phyloP scores from a whole-genome alignment of 192 early-diverging fungal genomes.

The Podila horticola region DNA sequence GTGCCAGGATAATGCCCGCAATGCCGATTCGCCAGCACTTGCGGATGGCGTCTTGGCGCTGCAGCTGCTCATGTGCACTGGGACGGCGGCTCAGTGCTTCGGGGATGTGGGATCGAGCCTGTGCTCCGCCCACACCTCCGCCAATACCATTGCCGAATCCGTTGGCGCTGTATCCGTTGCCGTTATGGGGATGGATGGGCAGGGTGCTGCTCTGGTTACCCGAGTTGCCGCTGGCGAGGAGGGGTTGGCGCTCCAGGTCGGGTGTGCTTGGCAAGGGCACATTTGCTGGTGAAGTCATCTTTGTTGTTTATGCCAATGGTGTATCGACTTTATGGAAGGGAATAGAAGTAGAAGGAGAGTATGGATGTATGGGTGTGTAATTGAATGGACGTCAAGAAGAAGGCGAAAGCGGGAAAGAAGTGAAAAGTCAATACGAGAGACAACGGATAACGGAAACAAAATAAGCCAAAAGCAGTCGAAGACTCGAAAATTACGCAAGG shows the following conservation, averaged over 20 bases:
- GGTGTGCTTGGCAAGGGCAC: conserved; percentile 13
- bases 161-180: conserved; percentile 8
- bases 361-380: no score
- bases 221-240: conserved; percentile 3
- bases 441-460: no score
- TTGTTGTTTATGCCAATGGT: neutral
- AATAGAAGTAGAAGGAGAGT: no score
- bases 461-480: no score
- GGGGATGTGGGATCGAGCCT: conserved; percentile 33
- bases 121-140: conserved; percentile 3
- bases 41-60: conserved; percentile 8
- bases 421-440: no score
- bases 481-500: no score
- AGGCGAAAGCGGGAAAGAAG: no score
- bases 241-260: conserved; percentile 44
- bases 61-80: neutral
- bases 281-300: neutral
- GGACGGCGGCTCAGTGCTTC: conserved; percentile 9
- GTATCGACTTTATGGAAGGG: neutral
- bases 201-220: neutral
- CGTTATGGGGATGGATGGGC: neutral
- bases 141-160: conserved; percentile 1
- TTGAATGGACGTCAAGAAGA: no score
- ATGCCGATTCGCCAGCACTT: conserved; percentile 31
- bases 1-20: conserved; percentile 11